phyloP scores from a whole-genome alignment of 148 eudicot genomes.

The Suaeda aralocaspica region DNA sequence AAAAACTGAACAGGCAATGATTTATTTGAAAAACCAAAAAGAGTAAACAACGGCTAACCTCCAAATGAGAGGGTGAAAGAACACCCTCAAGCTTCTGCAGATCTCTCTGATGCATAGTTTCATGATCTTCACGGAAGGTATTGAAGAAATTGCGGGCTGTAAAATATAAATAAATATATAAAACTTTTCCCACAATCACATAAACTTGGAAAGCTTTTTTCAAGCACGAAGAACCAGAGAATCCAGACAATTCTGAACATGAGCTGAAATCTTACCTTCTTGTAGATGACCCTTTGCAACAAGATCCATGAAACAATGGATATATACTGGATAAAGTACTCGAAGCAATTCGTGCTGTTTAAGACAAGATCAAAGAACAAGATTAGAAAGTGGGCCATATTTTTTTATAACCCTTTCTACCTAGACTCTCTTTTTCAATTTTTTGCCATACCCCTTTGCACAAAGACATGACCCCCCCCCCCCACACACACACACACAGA shows the following conservation, averaged over 20 bases:
- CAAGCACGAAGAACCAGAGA: neutral
- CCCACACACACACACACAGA: too few relatives aligned
- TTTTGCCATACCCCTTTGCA: too few relatives aligned
- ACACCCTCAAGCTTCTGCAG: slow-evolving; percentile 96
- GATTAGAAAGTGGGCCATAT: neutral
- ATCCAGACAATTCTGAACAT: slow-evolving; percentile 5
- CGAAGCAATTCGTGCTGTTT: slow-evolving; percentile 92
- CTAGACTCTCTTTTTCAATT: neutral
- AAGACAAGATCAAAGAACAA: slow-evolving; percentile 6
- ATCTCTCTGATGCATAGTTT: slow-evolving; percentile 81
- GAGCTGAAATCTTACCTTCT: slow-evolving; percentile 55
- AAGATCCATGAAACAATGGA: slow-evolving; percentile 98
- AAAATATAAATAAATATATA: slow-evolving; percentile 5
- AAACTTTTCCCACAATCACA: neutral
- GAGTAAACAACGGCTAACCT: slow-evolving; percentile 61
- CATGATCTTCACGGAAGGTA: slow-evolving; percentile 93
- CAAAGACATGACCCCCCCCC: too few relatives aligned
- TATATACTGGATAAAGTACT: slow-evolving; percentile 89
- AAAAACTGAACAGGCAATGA: neutral
- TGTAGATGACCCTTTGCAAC: slow-evolving; percentile 87
- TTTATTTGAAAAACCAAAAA: neutral
- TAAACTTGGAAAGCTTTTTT: neutral
- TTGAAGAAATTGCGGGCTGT: slow-evolving; percentile 79
- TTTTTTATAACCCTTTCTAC: neutral
- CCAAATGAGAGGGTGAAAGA: slow-evolving; percentile 94